Percentiles rank a stretch among this genome's conserved stretches.
phyloP scores from a whole-genome alignment of 1,139 yeast genomes.

The Zygoascus hellenicus region DNA sequence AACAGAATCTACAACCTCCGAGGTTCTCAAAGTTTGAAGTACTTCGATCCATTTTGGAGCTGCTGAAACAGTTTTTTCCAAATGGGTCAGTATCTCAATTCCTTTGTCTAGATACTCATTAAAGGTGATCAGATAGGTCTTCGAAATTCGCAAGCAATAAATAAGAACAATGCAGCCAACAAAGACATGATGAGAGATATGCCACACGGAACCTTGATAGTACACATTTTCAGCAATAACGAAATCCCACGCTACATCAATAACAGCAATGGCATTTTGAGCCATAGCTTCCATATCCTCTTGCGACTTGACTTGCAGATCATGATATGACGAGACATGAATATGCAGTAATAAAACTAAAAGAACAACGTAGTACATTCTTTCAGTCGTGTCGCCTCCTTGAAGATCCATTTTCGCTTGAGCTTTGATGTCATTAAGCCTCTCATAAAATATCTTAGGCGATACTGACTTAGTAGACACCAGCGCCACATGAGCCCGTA shows the following conservation, averaged over 20 bases:
- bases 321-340: conserved; percentile 10
- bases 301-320: not conserved
- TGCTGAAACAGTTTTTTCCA: conserved; percentile 8
- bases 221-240: conserved; percentile 1
- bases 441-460: conserved; percentile 3
- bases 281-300: conserved; percentile 6
- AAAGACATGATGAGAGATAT: conserved; percentile 14
- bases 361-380: conserved; percentile 10
- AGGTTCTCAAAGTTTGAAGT: conserved; percentile 3
- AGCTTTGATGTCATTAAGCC: conserved; percentile 3
- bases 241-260: conserved; percentile 8
- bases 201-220: conserved; percentile 10
- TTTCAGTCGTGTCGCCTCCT: conserved; percentile 4
- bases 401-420: not conserved
- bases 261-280: conserved; percentile 3
- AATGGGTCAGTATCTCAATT: conserved; percentile 9
- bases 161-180: conserved; percentile 13
- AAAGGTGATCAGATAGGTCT: not conserved
- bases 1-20: not conserved
- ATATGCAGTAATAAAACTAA: conserved; percentile 11
- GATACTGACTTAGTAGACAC: not conserved
- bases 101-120: conserved; percentile 7
- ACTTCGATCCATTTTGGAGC: conserved; percentile 15
- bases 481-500: conserved; percentile 1
- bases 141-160: conserved; percentile 12